These are phyloP conservation scores for Endotrypanum monterogeii DNA, from an alignment of 208 protist species.

Conservation along the genomic window DNA sequence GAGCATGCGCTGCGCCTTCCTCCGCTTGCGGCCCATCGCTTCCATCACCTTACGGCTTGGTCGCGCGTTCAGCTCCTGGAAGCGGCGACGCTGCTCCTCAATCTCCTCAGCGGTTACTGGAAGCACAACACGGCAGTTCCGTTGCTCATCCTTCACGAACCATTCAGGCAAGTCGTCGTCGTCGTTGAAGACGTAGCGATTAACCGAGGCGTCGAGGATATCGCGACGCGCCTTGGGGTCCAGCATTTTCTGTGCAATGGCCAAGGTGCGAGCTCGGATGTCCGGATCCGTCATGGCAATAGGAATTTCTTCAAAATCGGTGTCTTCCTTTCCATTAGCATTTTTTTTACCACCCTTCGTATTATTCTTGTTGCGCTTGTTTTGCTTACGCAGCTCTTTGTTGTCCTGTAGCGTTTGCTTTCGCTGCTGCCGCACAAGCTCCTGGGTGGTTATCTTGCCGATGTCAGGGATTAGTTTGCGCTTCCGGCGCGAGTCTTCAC, in stretches of 20 bases:
- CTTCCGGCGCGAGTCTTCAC: slow-evolving; percentile 78
- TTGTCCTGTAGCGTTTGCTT: slow-evolving; percentile 82
- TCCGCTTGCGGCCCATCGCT: slow-evolving; percentile 96
- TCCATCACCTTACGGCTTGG: slow-evolving; percentile 98
- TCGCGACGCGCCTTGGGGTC: slow-evolving; percentile 80
- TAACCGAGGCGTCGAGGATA: slow-evolving; percentile 88
- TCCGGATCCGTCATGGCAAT: slow-evolving; percentile 87
- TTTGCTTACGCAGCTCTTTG: slow-evolving; percentile 72
- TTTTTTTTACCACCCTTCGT: slow-evolving; percentile 46
- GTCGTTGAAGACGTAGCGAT: slow-evolving; percentile 90
- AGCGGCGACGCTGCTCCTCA: slow-evolving; percentile 88
- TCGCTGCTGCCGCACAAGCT: slow-evolving; percentile 83
- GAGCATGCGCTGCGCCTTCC: slow-evolving; percentile 81
- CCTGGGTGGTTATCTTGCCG: slow-evolving; percentile 77
- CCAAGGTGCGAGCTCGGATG: slow-evolving; percentile 82
- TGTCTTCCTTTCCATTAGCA: slow-evolving; percentile 57
- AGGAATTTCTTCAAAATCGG: slow-evolving; percentile 87
- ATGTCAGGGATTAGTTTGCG: slow-evolving; percentile 66
- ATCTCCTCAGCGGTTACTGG: slow-evolving; percentile 92
- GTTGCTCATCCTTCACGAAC: slow-evolving; percentile 93
- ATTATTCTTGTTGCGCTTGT: slow-evolving; percentile 63
- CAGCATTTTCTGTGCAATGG: slow-evolving; percentile 89
- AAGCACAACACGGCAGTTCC: slow-evolving; percentile 82
- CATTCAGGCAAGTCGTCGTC: slow-evolving; percentile 91
- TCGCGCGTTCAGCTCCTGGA: slow-evolving; percentile 94